Conservation (phyloP, 2,329 filamentous ascomycete species). For the Verruconis gallopava region DNA sequence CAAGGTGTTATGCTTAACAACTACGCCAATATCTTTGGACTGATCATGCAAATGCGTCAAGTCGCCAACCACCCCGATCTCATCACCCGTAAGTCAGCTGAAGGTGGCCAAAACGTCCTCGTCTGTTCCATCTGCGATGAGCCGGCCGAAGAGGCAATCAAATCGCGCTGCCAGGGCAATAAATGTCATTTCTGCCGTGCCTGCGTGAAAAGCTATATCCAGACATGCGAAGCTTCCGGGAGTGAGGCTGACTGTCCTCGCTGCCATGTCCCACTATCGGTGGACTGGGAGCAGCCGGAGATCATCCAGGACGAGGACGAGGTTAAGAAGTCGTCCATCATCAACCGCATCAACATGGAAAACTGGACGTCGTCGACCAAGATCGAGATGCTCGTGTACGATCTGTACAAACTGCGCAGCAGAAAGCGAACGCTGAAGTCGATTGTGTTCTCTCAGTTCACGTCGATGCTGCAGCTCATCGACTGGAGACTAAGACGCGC, state of each 20-base stretch:
- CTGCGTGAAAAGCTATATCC: slow-evolving; percentile 69
- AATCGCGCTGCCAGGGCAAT: slow-evolving; percentile 78
- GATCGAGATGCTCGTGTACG: slow-evolving; percentile 91
- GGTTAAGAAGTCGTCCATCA: slow-evolving; percentile 92
- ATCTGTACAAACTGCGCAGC: slow-evolving; percentile 80
- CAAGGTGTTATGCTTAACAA: slow-evolving; percentile 89
- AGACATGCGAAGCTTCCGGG: slow-evolving; percentile 54
- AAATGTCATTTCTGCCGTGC: slow-evolving; percentile 67
- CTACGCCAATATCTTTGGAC: slow-evolving; percentile 95
- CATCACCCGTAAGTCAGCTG: slow-evolving; percentile 73
- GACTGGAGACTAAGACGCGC: slow-evolving; percentile 93
- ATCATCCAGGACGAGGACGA: slow-evolving; percentile 80
- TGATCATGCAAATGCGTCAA: slow-evolving; percentile 99
- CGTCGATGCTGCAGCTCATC: slow-evolving; percentile 90
- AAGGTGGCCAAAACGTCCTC: slow-evolving; percentile 78
- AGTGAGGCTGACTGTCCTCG: slow-evolving; percentile 64
- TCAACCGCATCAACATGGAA: slow-evolving; percentile 97
- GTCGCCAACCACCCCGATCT: slow-evolving; percentile 93
- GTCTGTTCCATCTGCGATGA: slow-evolving; percentile 95
- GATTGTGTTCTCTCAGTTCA: slow-evolving; percentile 96
- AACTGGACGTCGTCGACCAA: slow-evolving; percentile 98
- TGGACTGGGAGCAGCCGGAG: slow-evolving; percentile 90
- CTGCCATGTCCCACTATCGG: slow-evolving; percentile 79
- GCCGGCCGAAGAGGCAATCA: slow-evolving; percentile 85
- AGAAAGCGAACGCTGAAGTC: slow-evolving; percentile 92